phyloP scores from a whole-genome alignment of 257 asterid genomes.

The Agastache rugosa region DNA sequence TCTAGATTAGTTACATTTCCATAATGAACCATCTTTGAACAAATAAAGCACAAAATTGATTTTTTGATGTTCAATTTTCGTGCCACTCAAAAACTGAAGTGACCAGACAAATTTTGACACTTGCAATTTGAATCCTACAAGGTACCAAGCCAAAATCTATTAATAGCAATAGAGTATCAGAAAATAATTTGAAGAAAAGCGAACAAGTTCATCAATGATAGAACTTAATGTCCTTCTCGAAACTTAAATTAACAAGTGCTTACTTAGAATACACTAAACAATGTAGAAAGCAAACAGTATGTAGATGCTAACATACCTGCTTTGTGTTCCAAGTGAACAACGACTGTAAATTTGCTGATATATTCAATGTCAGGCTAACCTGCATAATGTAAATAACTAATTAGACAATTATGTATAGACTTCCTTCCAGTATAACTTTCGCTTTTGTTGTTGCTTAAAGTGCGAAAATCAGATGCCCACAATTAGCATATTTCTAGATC shows the following conservation, averaged over 20 bases:
- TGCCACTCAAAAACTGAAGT: neutral
- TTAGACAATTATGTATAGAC: neutral
- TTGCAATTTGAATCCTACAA: neutral
- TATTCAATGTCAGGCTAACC: constrained; percentile 69
- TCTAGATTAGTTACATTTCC: constrained; percentile 19
- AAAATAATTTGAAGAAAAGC: neutral
- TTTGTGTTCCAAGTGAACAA: constrained; percentile 77
- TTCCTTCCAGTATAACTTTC: constrained; percentile 9
- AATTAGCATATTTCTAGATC: neutral
- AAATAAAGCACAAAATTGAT: neutral
- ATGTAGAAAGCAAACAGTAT: constrained; percentile 7
- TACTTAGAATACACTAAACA: neutral
- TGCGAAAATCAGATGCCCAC: neutral
- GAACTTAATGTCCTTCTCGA: neutral
- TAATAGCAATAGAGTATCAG: neutral
- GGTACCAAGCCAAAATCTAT: neutral
- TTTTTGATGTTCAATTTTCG: neutral
- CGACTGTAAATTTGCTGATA: constrained; percentile 58
- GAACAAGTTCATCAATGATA: neutral
- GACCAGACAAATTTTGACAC: neutral
- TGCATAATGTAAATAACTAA: constrained; percentile 36
- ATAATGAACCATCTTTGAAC: neutral
- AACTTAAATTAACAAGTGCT: neutral
- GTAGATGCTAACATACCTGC: constrained; percentile 49
- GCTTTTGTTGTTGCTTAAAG: constrained; percentile 3